A percentile compares a stretch with the other conserved stretches of the same genome.
These are phyloP conservation scores for Cercospora citrullina DNA, from an alignment of 2,329 filamentous ascomycete genomes.

Conservation along the genomic window DNA sequence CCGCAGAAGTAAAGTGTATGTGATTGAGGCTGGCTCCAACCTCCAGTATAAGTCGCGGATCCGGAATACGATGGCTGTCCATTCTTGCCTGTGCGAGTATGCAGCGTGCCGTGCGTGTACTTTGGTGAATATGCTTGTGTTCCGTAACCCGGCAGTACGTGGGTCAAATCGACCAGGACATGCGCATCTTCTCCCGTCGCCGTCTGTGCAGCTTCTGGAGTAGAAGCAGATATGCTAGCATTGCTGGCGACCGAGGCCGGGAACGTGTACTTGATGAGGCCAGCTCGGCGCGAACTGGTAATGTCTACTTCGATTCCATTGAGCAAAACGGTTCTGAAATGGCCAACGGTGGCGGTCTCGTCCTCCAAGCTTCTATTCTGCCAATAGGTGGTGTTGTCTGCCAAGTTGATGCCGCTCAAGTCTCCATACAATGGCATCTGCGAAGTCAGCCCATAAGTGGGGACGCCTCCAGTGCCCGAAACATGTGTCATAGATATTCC, in stretches of 20 bases:
- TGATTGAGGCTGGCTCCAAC: constrained; percentile 48
- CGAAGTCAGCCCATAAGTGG: constrained; percentile 45
- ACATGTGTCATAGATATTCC: constrained; percentile 44
- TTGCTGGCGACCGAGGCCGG: constrained; percentile 33
- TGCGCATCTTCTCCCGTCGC: constrained; percentile 38
- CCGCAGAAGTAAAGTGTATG: constrained; percentile 50
- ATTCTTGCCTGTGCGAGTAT: constrained; percentile 35
- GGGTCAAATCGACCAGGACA: constrained; percentile 52
- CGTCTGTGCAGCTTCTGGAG: background rate
- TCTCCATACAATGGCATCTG: constrained; percentile 46
- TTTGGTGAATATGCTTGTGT: constrained; percentile 28
- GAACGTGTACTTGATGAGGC: constrained; percentile 42
- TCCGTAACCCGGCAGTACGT: constrained; percentile 47
- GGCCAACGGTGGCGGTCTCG: constrained; percentile 41
- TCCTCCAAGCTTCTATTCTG: constrained; percentile 37
- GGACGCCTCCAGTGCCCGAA: constrained; percentile 34
- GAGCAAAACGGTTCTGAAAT: constrained; percentile 40
- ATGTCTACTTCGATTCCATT: constrained; percentile 42
- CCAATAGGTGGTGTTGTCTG: constrained; percentile 47
- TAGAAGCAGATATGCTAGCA: background rate
- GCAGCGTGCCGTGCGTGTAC: constrained; percentile 24
- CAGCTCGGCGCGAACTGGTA: constrained; percentile 42
- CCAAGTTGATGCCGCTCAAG: constrained; percentile 44
- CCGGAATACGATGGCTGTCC: constrained; percentile 44
- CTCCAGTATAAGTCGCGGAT: constrained; percentile 51